These are phyloP conservation scores for Auricularia sp. DNA, from an alignment of 768 basidiomycete species.

Conservation along the genomic window DNA sequence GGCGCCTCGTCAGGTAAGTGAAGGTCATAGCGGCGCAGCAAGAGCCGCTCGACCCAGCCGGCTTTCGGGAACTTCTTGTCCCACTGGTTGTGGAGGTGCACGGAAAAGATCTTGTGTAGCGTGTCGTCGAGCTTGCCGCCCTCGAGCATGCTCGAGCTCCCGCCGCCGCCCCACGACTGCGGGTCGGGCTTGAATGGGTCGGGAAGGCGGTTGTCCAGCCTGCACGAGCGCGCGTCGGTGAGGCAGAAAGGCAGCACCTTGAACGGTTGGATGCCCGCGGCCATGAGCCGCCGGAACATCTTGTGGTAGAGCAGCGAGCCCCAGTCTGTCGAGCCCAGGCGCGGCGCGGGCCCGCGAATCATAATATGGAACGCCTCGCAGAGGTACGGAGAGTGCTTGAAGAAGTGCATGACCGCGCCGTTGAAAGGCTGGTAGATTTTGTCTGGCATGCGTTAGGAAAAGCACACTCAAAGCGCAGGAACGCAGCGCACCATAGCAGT, in stretches of 20 bases:
- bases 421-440: slow-evolving; percentile 74
- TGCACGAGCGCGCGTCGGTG: slow-evolving; percentile 81
- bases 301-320: slow-evolving; percentile 86
- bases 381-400: slow-evolving; percentile 83
- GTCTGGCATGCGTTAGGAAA: slow-evolving; percentile 30
- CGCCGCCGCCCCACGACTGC: slow-evolving; percentile 52
- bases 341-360: slow-evolving; percentile 61
- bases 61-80: slow-evolving; percentile 69
- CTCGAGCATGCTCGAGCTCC: slow-evolving; percentile 50
- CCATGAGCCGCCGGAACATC: slow-evolving; percentile 77
- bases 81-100: slow-evolving; percentile 97
- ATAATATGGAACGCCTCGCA: slow-evolving; percentile 96
- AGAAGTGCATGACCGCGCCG: slow-evolving; percentile 92
- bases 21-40: slow-evolving; percentile 54
- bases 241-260: slow-evolving; percentile 93
- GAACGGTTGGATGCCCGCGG: slow-evolving; percentile 68
- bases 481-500: slow-evolving; percentile 74
- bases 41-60: slow-evolving; percentile 81
- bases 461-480: neutral
- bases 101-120: slow-evolving; percentile 66
- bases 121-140: slow-evolving; percentile 55
- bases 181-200: slow-evolving; percentile 67
- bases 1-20: neutral
- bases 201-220: slow-evolving; percentile 87
- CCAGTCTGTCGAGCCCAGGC: slow-evolving; percentile 82